Base-by-base conservation (phyloP, 176 grass and related monocot genomes). In the Pharus latifolius region DNA sequence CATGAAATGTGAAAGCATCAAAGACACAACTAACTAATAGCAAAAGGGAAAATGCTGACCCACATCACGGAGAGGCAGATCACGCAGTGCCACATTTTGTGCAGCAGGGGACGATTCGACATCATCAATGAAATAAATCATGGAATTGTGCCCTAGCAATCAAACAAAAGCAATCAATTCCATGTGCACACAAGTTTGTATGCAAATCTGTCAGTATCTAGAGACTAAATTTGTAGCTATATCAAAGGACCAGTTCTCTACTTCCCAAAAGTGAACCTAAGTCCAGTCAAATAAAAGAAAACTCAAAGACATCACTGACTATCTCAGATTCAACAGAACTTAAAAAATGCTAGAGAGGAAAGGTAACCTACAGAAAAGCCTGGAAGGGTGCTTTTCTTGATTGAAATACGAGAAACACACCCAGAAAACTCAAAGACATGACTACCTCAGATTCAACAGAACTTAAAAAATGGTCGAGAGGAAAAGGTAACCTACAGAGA, bases 21-120 rank as follows among this genome's bases (percentile, higher is more conserved):
- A 75, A 60, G 28, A 54, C 60, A 49, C 48, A 70, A 77, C 45
- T 34, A 65, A 76, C 86, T 72, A 84, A n/a, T 81, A 81, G 57
- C 60, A 79, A 51, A 92, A 91, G 83, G 30, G 81, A 91, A 83
- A 90, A 88, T 99, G 96, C 96, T 99, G 90, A 99, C 96, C 96
- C 96, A 99, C 96, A 95, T 99, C 96, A 99, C 90, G 90, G 85
- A 99, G 90, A 82, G 96, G 96, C 78, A 99, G 87, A 86, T 91
- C 90, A 34, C 73, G 96, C 79, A 91, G 73, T 34, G 82, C 67
- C 52, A 99, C 66, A 72, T 77, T 95, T 76, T 99, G 96, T 63
- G 87, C 87, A 24, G 84, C 78, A 37, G 90, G 96, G 84, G 87
- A 85, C 17, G 79, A 73, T 79, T 82, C 82, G 42, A 95, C 90